Base-by-base conservation (phyloP, 148 eudicot genomes). In the Camellia sinensis region DNA sequence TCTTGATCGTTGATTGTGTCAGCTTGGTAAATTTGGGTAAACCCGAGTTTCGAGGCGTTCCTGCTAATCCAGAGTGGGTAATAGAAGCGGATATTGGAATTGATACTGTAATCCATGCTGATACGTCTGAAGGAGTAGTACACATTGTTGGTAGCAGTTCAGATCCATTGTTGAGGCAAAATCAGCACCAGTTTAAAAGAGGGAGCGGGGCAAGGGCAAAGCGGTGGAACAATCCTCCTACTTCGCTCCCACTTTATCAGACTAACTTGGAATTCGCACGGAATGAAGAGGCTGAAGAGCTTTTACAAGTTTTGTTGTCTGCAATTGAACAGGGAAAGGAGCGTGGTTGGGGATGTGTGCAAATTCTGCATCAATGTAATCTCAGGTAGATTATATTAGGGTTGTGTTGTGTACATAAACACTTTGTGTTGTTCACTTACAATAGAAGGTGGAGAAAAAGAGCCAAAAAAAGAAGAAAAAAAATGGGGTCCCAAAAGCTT, bases 61-160 rank as follows among this genome's bases (percentile, higher is more conserved):
- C 91, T 41, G 88, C 89, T 17, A 91, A 93, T 63, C 98, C 92
- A 0, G 88, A 90, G 76, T 96, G 98, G 97, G 80, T 80, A 50
- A 79, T 92, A 50, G 87, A 86, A 76, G 89, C 90, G 37, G 92
- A 89, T 78, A 88, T 93, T 19, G 89, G 91, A 61, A 78, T 92
- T 82, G 97, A 92, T 75, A 92, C 92, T 40, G 88, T 96, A 69
- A 96, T 96, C 62, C 97, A 89, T 75, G 93, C 86, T 29, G 94
- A 92, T 81, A 83, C 80, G 37, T 91, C 87, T 76, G 87, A 40
- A 10, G 87, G 83, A 64, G 83, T 86, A 73, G 92, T 93, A 78
- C 91, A 96, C 78, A 96, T 96, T 64, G 97, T 96, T 41, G 97
- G 95, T 48, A 93, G 95, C 84, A 91, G 84, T 75, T 89, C 95